Base-by-base conservation (phyloP, 768 basidiomycete genomes). In the Tephrocybe sp. region DNA sequence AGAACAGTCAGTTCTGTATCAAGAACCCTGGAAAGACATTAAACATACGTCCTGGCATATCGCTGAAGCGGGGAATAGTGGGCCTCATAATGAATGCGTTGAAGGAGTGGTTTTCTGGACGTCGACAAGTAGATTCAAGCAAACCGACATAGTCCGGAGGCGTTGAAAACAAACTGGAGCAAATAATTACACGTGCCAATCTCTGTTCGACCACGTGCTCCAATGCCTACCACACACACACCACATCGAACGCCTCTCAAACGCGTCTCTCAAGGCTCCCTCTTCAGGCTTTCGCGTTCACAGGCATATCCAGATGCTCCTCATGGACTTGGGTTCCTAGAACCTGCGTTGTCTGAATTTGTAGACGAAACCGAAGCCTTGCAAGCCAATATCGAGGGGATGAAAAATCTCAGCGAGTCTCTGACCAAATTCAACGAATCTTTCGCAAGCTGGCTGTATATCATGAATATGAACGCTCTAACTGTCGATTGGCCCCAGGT, bases 401-500 rank as follows among this genome's bases (percentile, higher is more conserved):
- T 98, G 61, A 79, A 79, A 54, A 72, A 75, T 20, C 78, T 98
- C 55, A 84, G 85, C 65, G 75, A 85, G 40, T 84, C 89, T 16
- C 76, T 98, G 46, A 79, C 81, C 12, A 84, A 82, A 4, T 96
- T 96, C 75, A 97, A 97, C 65, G 94, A 98, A 68, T 83, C 84
- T 12, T 96, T 98, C 62, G 89, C 94, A 12, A 92, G 89, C 63
- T 95, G 85, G 80, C 68, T 96, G 10, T 95, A 94, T 64, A 83
- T 86, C 19, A 85, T 95, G 83, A 87, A 91, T 63, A 96, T 98
- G 92, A 93, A 95, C 63, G 84, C 92, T 2, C 78, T 96, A 50
- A 93, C 92, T n/a, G 85, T 85, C 0, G 94, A 97, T 64, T 97
- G 92, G 92, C 83, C 82, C 0, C 87, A 94, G 77, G 92, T 86